Evolutionary conservation across 108 stramenopile species (phyloP), one percentile per base, ranked within the genome.

Genomic region (Poteriospumella lacustris): DNA sequence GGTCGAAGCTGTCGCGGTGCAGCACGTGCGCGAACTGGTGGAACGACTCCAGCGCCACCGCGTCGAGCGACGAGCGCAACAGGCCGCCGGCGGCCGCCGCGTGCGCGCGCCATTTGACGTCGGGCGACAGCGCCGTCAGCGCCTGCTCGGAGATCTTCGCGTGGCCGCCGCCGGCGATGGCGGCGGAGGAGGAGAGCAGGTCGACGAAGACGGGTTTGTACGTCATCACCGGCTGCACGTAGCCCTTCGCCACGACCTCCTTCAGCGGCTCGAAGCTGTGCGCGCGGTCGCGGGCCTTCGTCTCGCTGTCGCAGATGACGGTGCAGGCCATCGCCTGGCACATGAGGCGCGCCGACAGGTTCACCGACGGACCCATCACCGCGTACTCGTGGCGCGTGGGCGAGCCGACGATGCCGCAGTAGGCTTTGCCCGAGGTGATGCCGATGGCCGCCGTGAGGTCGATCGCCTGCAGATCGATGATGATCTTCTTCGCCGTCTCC

Each of bases 231-330:
- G 79, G 59, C 43, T 68, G 36, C 9, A 81, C 34, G 47, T 89
- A 87, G 47, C 88, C 88, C 79, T 89, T 88, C 26, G 87, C 87
- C 31, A n/a, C 34, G 58, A 88, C 82, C 39, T 80, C 76, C 26
- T 67, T 84, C 33, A 85, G 73, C 1, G 43, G 76, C 43, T 81
- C 47, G 67, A 88, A 88, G 38, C 44, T 42, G 2, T 88, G 80
- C 1, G 44, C 28, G 3, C 59, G 58, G 40, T 70, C 80, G 12
- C 73, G 34, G 19, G 69, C 39, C 1, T 38, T 36, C 5, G 81
- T 83, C 58, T 77, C 72, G 38, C 43, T 72, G 40, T 82, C 83
- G 41, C 83, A 83, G 56, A 83, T 59, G 29, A 83, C 81, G 43
- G 80, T 80, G 15, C 78, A 80, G 36, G 76, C 62, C 0, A 72